Evolutionary conservation across 768 basidiomycete genomes (phyloP).

Genomic region (Rhodosporidiobolus sp.): DNA sequence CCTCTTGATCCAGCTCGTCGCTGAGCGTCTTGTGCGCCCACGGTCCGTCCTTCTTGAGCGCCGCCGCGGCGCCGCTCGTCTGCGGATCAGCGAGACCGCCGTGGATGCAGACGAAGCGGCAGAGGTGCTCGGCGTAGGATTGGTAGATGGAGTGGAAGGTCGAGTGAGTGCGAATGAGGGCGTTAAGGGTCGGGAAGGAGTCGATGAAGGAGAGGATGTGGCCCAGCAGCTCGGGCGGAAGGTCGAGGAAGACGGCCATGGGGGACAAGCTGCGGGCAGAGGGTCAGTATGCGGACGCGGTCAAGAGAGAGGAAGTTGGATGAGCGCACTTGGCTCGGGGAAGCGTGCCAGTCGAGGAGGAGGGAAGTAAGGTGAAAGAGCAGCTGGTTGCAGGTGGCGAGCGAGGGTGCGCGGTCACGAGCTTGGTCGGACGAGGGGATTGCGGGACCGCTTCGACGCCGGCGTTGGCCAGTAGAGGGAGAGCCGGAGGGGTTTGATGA

Average conservation of each 20-base stretch:
- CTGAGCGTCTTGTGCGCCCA: neutral
- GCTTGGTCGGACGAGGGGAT: too few relatives aligned
- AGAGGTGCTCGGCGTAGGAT: neutral
- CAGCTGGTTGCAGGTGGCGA: too few relatives aligned
- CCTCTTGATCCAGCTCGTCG: neutral
- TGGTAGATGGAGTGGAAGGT: slow-evolving; percentile 5
- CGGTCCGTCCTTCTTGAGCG: neutral
- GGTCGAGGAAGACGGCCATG: neutral
- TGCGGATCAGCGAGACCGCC: neutral
- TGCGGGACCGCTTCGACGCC: too few relatives aligned
- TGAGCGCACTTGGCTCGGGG: too few relatives aligned
- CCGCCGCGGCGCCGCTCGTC: slow-evolving; percentile 1
- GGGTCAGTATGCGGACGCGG: too few relatives aligned
- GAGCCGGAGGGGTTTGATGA: too few relatives aligned
- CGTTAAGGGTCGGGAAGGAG: slow-evolving; percentile 7
- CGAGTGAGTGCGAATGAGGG: neutral
- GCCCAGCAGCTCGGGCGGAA: slow-evolving; percentile 16
- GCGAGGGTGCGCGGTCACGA: too few relatives aligned
- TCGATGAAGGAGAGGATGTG: neutral
- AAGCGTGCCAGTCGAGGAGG: too few relatives aligned
- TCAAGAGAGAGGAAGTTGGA: too few relatives aligned
- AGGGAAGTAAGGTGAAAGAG: too few relatives aligned
- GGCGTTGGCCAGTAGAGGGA: too few relatives aligned
- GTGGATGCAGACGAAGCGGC: slow-evolving; percentile 12
- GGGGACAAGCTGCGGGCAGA: too few relatives aligned